Evolutionary conservation across 257 asterid species (phyloP).

Genomic region (Vinca minor): DNA sequence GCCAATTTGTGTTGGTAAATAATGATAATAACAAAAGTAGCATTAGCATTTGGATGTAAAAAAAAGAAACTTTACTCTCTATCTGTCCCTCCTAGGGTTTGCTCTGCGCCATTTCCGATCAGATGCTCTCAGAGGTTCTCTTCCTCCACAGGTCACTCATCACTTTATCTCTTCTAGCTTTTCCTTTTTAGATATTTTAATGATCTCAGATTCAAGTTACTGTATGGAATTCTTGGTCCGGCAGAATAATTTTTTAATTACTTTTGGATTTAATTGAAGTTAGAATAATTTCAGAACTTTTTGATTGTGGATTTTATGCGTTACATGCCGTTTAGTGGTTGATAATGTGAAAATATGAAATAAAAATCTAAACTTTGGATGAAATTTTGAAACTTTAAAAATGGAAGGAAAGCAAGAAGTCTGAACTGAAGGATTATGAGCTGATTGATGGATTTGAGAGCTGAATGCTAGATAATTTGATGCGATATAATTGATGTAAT

Average conservation of each 20-base stretch:
- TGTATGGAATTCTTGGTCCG: background rate
- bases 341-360: background rate
- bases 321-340: background rate
- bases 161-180: background rate
- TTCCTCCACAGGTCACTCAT: no score
- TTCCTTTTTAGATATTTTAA: background rate
- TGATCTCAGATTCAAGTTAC: background rate
- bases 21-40: background rate
- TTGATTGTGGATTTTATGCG: background rate
- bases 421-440: background rate
- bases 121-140: background rate
- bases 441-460: background rate
- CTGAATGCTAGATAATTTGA: background rate
- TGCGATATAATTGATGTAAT: background rate
- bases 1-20: no score
- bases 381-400: background rate
- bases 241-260: background rate
- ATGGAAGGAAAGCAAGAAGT: no score
- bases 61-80: no score
- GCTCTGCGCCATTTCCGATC: background rate
- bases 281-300: background rate
- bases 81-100: slow-evolving; percentile 1
- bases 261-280: background rate
- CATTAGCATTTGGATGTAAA: no score
- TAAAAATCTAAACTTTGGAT: background rate